A percentile compares a stretch with the other conserved stretches of the same genome.
Evolutionary conservation across 148 eudicot genomes (phyloP).

Genomic region (Chenopodium formosanum): DNA sequence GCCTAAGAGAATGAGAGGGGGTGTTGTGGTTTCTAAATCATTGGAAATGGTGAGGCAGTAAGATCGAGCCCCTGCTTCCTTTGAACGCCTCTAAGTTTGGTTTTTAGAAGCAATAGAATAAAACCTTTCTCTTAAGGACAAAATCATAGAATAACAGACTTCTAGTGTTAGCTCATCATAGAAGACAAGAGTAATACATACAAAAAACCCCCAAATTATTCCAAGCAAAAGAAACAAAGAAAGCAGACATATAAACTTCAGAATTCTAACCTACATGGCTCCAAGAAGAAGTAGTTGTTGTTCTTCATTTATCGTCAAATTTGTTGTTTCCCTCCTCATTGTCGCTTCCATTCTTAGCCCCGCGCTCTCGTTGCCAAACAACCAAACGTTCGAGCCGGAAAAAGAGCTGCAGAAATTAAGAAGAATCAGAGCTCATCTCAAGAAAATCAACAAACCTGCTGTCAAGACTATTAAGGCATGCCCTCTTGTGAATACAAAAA

Average conservation of each 20-base stretch:
- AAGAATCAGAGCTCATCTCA: constrained; percentile 59
- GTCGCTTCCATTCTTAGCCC: constrained; percentile 33
- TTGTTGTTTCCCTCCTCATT: constrained; percentile 48
- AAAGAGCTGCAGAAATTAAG: constrained; percentile 55
- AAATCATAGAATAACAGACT: constrained; percentile 50
- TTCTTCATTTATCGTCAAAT: constrained; percentile 43
- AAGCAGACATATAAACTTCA: constrained; percentile 24
- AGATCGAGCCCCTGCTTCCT: constrained; percentile 29
- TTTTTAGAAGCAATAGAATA: constrained; percentile 16
- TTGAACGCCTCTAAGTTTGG: constrained; percentile 22
- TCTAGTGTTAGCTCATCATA: constrained; percentile 28
- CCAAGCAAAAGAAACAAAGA: constrained; percentile 28
- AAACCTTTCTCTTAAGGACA: constrained; percentile 46
- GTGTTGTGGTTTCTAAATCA: constrained; percentile 10
- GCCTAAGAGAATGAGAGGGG: constrained; percentile 10
- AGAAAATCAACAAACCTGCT: constrained; percentile 80
- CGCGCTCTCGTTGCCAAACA: constrained; percentile 34
- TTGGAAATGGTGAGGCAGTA: constrained; percentile 35
- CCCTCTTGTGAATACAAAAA: neutral
- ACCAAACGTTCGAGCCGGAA: constrained; percentile 60
- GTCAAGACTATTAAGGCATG: constrained; percentile 83
- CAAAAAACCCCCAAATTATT: constrained; percentile 38
- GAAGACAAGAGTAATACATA: constrained; percentile 40
- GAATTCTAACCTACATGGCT: constrained; percentile 35
- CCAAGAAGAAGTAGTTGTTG: constrained; percentile 31